phyloP scores from a whole-genome alignment of 106 monocot genomes.

The Dendrobium catenatum region DNA sequence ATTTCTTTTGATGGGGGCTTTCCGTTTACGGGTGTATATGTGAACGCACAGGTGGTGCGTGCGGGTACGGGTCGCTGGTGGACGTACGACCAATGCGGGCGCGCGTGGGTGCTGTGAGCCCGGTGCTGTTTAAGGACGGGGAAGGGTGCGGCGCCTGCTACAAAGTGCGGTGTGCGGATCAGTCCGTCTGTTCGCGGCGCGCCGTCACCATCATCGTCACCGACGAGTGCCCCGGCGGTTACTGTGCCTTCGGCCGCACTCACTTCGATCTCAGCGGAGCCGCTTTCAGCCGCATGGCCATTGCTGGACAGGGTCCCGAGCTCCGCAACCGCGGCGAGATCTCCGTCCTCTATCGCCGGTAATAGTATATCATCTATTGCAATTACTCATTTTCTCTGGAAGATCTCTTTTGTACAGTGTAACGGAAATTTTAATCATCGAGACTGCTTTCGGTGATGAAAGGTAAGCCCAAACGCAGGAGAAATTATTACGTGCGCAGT shows the following conservation, averaged over 20 bases:
- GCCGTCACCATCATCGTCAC: constrained; percentile 85
- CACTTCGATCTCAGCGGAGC: constrained; percentile 96
- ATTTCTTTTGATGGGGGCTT: not conserved
- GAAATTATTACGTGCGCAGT: too few species aligned
- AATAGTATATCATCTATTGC: not conserved
- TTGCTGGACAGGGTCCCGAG: constrained; percentile 26
- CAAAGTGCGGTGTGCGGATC: constrained; percentile 77
- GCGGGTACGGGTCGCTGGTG: constrained; percentile 90
- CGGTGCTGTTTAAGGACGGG: constrained; percentile 74
- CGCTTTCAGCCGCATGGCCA: constrained; percentile 88
- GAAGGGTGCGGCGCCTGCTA: constrained; percentile 97
- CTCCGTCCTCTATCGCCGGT: constrained; percentile 66
- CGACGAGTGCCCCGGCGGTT: constrained; percentile 94
- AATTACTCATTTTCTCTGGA: not conserved
- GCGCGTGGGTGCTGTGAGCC: constrained; percentile 89
- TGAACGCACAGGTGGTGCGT: constrained; percentile 65
- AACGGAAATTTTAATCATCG: too few species aligned
- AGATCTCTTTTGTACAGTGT: too few species aligned
- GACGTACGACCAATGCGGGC: constrained; percentile 76
- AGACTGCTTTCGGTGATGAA: too few species aligned
- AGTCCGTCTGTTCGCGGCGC: constrained; percentile 54
- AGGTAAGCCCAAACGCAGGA: too few species aligned
- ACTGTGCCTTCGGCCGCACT: constrained; percentile 62
- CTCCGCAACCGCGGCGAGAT: constrained; percentile 84
- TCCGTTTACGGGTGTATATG: not conserved